Percentiles rank a stretch among this genome's conserved stretches.
These are phyloP conservation scores for Colletotrichum sp. DNA, from an alignment of 2,329 filamentous ascomycete genomes.

Conservation along the genomic window DNA sequence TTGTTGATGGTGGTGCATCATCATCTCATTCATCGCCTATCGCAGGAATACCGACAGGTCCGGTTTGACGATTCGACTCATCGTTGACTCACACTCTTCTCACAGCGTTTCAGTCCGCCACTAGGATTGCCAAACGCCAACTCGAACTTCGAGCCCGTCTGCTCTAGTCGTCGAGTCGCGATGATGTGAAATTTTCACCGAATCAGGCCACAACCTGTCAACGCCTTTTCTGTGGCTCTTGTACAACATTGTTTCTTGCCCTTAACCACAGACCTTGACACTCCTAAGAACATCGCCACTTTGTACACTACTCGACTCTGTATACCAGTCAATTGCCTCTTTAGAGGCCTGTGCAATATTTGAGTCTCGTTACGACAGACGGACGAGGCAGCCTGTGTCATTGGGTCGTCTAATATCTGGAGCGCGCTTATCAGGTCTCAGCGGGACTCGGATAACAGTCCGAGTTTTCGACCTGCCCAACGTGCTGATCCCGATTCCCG, in stretches of 20 bases:
- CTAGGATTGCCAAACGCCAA: background rate
- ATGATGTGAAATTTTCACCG: background rate
- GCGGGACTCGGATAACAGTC: slow-evolving; percentile 11
- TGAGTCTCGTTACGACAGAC: background rate
- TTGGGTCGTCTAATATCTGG: background rate
- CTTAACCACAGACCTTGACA: background rate
- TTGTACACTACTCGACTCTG: background rate
- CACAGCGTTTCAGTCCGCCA: background rate
- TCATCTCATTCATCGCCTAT: background rate
- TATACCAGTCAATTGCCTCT: background rate
- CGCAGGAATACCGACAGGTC: background rate
- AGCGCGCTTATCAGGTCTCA: slow-evolving; percentile 13
- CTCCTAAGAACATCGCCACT: background rate
- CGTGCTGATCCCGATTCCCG: background rate
- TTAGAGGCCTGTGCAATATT: background rate
- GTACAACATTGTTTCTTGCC: background rate
- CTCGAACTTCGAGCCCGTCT: background rate
- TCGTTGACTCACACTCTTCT: slow-evolving; percentile 1
- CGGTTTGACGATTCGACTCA: slow-evolving; percentile 1
- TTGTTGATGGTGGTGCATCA: background rate
- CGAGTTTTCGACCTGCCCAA: slow-evolving; percentile 11
- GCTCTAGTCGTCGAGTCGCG: background rate
- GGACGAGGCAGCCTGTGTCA: background rate
- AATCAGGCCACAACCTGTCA: background rate
- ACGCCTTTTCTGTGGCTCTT: background rate